phyloP scores from a whole-genome alignment of 1,284 basidiomycete genomes.

The Pterulicium gracile region DNA sequence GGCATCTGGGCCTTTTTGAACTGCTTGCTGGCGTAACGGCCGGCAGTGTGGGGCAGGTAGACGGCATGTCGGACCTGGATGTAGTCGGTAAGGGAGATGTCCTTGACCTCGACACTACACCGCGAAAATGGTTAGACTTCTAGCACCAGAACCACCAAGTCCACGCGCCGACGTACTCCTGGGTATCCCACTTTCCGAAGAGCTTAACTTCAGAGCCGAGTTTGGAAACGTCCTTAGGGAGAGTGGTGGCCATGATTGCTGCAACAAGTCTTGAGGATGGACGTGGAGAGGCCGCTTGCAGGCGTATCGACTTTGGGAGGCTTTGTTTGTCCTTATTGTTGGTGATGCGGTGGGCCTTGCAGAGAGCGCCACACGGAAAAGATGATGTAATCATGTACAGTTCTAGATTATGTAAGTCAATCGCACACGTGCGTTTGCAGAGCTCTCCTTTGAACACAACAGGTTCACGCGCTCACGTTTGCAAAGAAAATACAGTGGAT shows the following conservation, averaged over 20 bases:
- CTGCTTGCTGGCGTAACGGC: conserved; percentile 99
- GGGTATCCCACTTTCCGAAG: conserved; percentile 95
- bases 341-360: no score
- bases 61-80: conserved; percentile 98
- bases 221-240: conserved; percentile 79
- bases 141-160: conserved; percentile 6
- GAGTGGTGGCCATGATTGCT: conserved; percentile 45
- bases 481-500: background rate
- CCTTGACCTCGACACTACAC: conserved; percentile 92
- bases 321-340: conserved; percentile 2
- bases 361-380: no score
- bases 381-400: no score
- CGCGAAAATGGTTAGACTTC: conserved; percentile 8
- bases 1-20: conserved; percentile 99
- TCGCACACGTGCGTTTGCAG: no score
- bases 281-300: conserved; percentile 1
- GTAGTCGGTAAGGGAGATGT: conserved; percentile 98
- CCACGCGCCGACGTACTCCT: conserved; percentile 62
- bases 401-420: no score
- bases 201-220: conserved; percentile 86
- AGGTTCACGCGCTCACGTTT: no score
- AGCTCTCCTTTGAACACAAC: no score
- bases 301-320: conserved; percentile 12
- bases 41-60: conserved; percentile 97
- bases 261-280: conserved; percentile 22